Evolutionary conservation across 805 yeast genomes (phyloP), one percentile per base, ranked within the genome.

Genomic region (Candida wancherniae): DNA sequence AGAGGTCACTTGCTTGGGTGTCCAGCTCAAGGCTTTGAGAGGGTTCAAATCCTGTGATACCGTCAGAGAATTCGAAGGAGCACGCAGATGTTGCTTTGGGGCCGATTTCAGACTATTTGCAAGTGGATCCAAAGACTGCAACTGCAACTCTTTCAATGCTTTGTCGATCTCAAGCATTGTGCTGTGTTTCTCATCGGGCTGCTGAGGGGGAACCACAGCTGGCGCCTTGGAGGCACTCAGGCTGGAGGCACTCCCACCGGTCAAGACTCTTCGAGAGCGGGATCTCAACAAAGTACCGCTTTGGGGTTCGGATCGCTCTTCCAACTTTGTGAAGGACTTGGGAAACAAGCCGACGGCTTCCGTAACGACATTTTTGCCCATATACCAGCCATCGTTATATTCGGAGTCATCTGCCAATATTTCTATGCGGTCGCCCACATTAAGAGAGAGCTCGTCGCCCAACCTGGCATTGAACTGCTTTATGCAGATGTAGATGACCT

Each of bases 361-460:
- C 0, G 90, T 78, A 29, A 73, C 51, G 29, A 85, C 51, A 46
- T 88, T 88, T 37, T 76, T 78, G 3, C 96, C 95, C 69, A 84
- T 82, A 52, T 81, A 92, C 99, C 99, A 92, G 11, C 97, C 97
- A 57, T 92, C 97, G 47, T 84, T 83, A 57, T 83, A 92, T 50
- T 85, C 96, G 40, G 80, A 74, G 58, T 92, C 98, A 57, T 87
- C 96, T 25, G 94, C 85, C 14, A 92, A 75, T 6, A 92, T 85
- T 54, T 86, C 94, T 35, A 92, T 70, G 39, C 75, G 78, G 53
- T 92, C 97, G 16, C 97, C 97, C 8, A 80, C 73, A 28, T 67
- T 71, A 45, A 92, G 68, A 27, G 79, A 75, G 22, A 92, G 66
- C 58, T 92, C 99, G 58, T 92, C 98, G 15, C 85, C 95, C 40